Evolutionary conservation across 2,329 filamentous ascomycete species (phyloP), one percentile per base, ranked within the genome.

Genomic region (Didymella pinodella): DNA sequence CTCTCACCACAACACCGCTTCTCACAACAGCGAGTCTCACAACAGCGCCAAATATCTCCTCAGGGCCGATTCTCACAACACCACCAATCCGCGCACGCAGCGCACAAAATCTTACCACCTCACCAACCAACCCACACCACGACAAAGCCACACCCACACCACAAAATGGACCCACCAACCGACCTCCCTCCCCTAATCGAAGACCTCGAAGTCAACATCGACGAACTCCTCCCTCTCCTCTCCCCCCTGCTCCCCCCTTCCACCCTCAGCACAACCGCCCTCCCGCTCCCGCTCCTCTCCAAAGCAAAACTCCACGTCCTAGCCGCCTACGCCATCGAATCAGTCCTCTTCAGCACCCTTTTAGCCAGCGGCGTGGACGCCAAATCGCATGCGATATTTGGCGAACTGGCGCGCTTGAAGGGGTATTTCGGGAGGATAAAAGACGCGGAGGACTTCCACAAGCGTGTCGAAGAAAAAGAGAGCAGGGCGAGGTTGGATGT

Each of bases 381-480:
- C n/a, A 92, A 90, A 75, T 84, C 90, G 51, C 94, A 98, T 74
- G 85, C 91, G 28, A 87, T 99, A 59, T 95, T 92, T 78, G 85
- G 85, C 59, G 95, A 99, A 80, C 85, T 99, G 63, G 89, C 87
- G 58, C 88, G 95, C 56, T 89, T 98, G 53, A 92, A 89, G 77
- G 90, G 93, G 74, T 98, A 98, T 77, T 96, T 97, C 78, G 87
- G 86, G 59, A 99, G 98, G 81, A 94, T 98, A 75, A 92, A 95
- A 73, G 82, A 83, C 14, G 85, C 87, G 3, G 93, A 97, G 77
- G 65, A 65, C 20, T 44, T 58, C 1, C 53, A 49, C 2, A 32
- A 48, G 49, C 11, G 49, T 1, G n/a, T 8, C 10, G 59, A 28
- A 85, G 86, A 1, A 83, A 84, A 28, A 52, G 82, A 86, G 70